Evolutionary conservation across 257 asterid genomes (phyloP).

Genomic region (Solanum rostratum): DNA sequence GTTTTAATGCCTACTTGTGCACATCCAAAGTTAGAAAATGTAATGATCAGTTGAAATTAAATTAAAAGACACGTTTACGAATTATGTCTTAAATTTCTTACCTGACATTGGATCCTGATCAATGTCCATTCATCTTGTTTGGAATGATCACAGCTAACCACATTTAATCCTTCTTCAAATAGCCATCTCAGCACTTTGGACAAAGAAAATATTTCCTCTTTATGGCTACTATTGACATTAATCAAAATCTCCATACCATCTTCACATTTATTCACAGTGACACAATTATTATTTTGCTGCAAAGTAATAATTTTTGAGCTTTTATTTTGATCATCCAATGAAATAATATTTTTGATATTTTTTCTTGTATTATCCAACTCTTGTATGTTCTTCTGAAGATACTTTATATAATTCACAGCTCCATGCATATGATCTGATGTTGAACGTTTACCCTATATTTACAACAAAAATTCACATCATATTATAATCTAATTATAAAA

Average conservation of each 20-base stretch:
- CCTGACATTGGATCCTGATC: constrained; percentile 24
- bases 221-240: not conserved
- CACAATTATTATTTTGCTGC: not conserved
- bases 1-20: too few species aligned
- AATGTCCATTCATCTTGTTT: not conserved
- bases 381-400: constrained; percentile 8
- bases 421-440: constrained; percentile 16
- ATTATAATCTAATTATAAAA: not conserved
- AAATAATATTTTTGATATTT: not conserved
- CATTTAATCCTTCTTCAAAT: constrained; percentile 3
- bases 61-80: too few species aligned
- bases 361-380: constrained; percentile 8
- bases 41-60: too few species aligned
- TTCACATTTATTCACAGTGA: constrained; percentile 2
- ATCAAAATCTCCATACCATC: constrained; percentile 21
- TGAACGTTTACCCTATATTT: constrained; percentile 19
- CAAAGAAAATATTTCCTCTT: constrained; percentile 4
- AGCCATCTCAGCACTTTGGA: constrained; percentile 23
- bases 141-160: constrained; percentile 13
- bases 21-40: too few species aligned
- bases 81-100: not conserved
- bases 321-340: not conserved
- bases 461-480: not conserved
- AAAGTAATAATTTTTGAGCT: not conserved
- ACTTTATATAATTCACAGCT: constrained; percentile 19